These are phyloP conservation scores for Austroboletus niveus DNA, from an alignment of 1,284 basidiomycete genomes.

Conservation along the genomic window DNA sequence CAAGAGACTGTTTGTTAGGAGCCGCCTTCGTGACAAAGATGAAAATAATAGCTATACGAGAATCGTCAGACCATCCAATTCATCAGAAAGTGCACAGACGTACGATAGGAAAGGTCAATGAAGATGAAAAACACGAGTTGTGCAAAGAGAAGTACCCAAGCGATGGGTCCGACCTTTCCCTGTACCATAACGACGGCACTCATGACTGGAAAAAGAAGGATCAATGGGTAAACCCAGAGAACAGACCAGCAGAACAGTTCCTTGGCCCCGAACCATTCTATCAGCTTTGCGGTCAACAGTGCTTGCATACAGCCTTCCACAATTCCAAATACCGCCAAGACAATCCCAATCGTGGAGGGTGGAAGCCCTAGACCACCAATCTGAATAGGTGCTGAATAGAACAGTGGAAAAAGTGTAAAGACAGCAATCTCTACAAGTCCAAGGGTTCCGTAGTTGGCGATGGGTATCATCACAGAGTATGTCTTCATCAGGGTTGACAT, in stretches of 20 bases:
- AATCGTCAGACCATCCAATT: conserved; percentile 2
- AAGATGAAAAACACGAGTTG: conserved; percentile 27
- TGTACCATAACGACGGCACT: conserved; percentile 32
- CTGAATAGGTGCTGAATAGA: conserved; percentile 62
- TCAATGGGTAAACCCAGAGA: conserved; percentile 46
- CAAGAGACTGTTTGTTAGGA: conserved; percentile 37
- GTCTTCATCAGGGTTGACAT: conserved; percentile 36
- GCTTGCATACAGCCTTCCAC: conserved; percentile 60
- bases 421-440: conserved; percentile 65
- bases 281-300: conserved; percentile 55
- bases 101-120: conserved; percentile 29
- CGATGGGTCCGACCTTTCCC: conserved; percentile 20
- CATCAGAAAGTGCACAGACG: conserved; percentile 4
- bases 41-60: conserved; percentile 30
- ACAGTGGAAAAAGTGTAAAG: conserved; percentile 63
- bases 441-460: conserved; percentile 63
- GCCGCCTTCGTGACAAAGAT: conserved; percentile 34
- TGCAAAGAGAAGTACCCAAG: conserved; percentile 29
- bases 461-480: conserved; percentile 54
- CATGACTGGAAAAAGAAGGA: conserved; percentile 58
- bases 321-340: conserved; percentile 56
- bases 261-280: conserved; percentile 56
- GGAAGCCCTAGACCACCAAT: conserved; percentile 67
- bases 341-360: conserved; percentile 57
- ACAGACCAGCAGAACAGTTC: conserved; percentile 53